Evolutionary conservation across 148 eudicot genomes (phyloP).

Genomic region (Rhododendron henanense): DNA sequence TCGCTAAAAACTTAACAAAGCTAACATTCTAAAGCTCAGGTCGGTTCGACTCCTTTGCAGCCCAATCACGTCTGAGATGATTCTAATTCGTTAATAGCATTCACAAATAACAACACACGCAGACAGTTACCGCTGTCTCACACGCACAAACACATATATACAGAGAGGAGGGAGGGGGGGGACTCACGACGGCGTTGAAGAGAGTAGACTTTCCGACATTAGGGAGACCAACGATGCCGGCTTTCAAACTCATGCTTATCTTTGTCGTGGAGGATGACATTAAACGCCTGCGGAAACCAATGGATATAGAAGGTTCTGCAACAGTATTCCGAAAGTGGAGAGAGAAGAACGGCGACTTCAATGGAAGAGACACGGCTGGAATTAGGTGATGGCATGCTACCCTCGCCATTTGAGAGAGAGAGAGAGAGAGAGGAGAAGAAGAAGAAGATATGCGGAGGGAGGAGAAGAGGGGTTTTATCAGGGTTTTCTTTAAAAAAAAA

Average conservation of each 20-base stretch:
- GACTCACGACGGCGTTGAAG: constrained; percentile 93
- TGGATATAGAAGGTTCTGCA: constrained; percentile 13
- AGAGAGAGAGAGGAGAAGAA: not conserved
- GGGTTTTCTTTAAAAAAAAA: not conserved
- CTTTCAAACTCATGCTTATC: constrained; percentile 84
- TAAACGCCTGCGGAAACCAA: constrained; percentile 30
- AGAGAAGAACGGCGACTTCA: constrained; percentile 44
- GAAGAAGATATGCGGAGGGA: not conserved
- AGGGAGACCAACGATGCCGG: constrained; percentile 97
- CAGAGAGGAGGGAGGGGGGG: not conserved
- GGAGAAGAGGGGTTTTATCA: not conserved
- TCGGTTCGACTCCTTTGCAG: not conserved
- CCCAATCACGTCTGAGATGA: not conserved
- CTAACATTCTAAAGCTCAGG: too few species aligned
- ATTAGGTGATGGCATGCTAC: constrained; percentile 48
- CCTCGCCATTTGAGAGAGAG: constrained; percentile 57
- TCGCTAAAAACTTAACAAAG: too few species aligned
- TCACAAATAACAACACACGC: not conserved
- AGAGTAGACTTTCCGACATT: constrained; percentile 98
- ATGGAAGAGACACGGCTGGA: constrained; percentile 41
- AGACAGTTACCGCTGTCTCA: not conserved
- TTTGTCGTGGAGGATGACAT: constrained; percentile 38
- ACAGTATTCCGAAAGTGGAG: constrained; percentile 11
- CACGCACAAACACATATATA: not conserved
- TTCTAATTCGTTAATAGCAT: not conserved